A percentile compares a stretch with the other conserved stretches of the same genome.
Evolutionary conservation across 768 basidiomycete species (phyloP).

Genomic region (Coprinellus aureogranulatus): DNA sequence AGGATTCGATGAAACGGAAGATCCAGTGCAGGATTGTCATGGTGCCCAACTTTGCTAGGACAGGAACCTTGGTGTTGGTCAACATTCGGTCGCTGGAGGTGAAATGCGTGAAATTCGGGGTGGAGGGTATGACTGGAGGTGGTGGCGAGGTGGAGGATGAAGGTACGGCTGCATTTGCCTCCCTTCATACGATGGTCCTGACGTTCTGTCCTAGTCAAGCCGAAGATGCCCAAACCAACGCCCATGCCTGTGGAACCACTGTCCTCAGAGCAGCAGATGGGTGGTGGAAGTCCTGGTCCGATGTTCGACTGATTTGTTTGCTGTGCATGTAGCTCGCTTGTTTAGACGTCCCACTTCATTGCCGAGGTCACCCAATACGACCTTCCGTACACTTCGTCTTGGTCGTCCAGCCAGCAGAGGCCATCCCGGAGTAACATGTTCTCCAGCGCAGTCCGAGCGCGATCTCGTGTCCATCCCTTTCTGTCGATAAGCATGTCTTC

Average conservation of each 20-base stretch:
- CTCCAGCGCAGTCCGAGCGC: constrained; percentile 75
- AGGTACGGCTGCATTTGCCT: constrained; percentile 11
- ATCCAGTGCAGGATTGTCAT: constrained; percentile 70
- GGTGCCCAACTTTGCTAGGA: constrained; percentile 76
- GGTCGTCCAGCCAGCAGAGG: constrained; percentile 92
- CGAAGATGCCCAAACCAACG: constrained; percentile 10
- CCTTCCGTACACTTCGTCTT: constrained; percentile 62
- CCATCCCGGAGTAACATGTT: constrained; percentile 92
- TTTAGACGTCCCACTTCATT: constrained; percentile 75
- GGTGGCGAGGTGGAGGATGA: constrained; percentile 13
- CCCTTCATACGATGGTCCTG: not conserved
- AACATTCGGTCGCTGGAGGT: constrained; percentile 77
- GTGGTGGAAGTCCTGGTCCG: constrained; percentile 6
- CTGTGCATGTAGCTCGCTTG: constrained; percentile 4
- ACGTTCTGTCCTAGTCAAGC: constrained; percentile 8
- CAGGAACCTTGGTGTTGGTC: constrained; percentile 75
- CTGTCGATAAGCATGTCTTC: constrained; percentile 57
- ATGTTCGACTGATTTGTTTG: constrained; percentile 10
- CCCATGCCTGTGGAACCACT: constrained; percentile 24
- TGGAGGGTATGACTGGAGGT: constrained; percentile 43
- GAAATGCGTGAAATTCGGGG: constrained; percentile 56
- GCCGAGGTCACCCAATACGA: constrained; percentile 89
- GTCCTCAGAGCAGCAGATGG: constrained; percentile 21
- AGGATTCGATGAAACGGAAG: constrained; percentile 24
- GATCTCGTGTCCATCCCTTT: constrained; percentile 75